These are phyloP conservation scores for Monosporascus sp. DNA, from an alignment of 2,329 filamentous ascomycete genomes.

Conservation along the genomic window DNA sequence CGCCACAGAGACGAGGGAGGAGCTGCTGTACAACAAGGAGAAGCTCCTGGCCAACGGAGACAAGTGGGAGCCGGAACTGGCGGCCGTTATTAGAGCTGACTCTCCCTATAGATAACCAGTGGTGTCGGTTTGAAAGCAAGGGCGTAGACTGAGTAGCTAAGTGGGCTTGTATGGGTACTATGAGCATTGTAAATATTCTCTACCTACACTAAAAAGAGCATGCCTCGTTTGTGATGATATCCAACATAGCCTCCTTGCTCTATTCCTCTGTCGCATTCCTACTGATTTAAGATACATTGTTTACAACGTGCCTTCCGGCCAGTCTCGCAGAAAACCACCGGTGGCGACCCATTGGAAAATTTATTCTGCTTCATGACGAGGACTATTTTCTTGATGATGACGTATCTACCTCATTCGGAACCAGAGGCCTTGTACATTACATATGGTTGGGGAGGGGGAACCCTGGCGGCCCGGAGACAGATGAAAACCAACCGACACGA, in stretches of 20 bases:
- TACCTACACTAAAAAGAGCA: neutral
- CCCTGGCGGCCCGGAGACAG: too few relatives aligned
- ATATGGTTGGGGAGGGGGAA: too few relatives aligned
- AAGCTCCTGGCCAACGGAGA: slow-evolving; percentile 85
- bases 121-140: neutral
- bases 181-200: neutral
- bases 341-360: too few relatives aligned
- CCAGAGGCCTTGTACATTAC: too few relatives aligned
- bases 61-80: slow-evolving; percentile 97
- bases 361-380: too few relatives aligned
- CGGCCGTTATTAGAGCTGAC: slow-evolving; percentile 86
- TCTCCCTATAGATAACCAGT: slow-evolving; percentile 72
- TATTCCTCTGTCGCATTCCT: too few relatives aligned
- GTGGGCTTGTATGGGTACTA: neutral
- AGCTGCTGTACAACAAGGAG: slow-evolving; percentile 96
- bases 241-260: neutral
- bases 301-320: too few relatives aligned
- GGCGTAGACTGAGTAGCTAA: neutral
- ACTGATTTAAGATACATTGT: too few relatives aligned
- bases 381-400: too few relatives aligned
- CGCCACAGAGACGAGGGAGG: slow-evolving; percentile 69
- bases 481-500: neutral
- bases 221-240: neutral
- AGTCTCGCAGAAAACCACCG: too few relatives aligned
- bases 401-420: too few relatives aligned